phyloP scores from a whole-genome alignment of 1,139 yeast genomes.

The Suhomyces yuchorum region DNA sequence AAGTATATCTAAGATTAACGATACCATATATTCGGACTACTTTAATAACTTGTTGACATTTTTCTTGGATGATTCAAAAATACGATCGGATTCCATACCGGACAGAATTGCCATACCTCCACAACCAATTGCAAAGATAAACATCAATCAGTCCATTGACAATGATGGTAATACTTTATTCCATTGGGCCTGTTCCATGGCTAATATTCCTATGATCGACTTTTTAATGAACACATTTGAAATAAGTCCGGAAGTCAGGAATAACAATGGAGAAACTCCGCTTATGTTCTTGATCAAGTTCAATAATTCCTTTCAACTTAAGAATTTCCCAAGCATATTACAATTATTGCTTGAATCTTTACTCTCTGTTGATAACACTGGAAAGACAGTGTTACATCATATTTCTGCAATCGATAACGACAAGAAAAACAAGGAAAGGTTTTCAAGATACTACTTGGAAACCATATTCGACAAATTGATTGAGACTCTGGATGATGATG shows the following conservation, averaged over 20 bases:
- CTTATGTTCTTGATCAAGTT: constrained; percentile 86
- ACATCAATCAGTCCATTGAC: constrained; percentile 84
- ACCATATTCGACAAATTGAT: constrained; percentile 62
- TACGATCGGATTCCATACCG: constrained; percentile 28
- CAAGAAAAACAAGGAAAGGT: constrained; percentile 61
- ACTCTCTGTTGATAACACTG: constrained; percentile 66
- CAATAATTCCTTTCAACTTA: constrained; percentile 78
- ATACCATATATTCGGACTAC: constrained; percentile 37
- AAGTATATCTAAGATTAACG: constrained; percentile 24
- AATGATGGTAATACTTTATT: constrained; percentile 90
- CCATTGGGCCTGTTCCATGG: constrained; percentile 96
- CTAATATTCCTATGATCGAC: constrained; percentile 69
- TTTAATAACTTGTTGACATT: constrained; percentile 39
- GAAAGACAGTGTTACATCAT: constrained; percentile 81
- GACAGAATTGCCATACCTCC: constrained; percentile 43
- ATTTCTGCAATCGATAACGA: constrained; percentile 50
- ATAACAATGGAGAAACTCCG: constrained; percentile 82
- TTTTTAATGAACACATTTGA: constrained; percentile 60
- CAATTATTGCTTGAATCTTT: constrained; percentile 78
- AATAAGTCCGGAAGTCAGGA: constrained; percentile 65
- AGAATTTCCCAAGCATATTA: constrained; percentile 71
- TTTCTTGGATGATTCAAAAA: constrained; percentile 39
- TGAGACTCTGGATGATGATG: constrained; percentile 28
- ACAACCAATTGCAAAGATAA: constrained; percentile 47
- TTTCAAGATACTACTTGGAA: constrained; percentile 83